A percentile compares a stretch with the other conserved stretches of the same genome.
These are phyloP conservation scores for Sclerotinia subarctica DNA, from an alignment of 2,329 filamentous ascomycete species.

Conservation along the genomic window DNA sequence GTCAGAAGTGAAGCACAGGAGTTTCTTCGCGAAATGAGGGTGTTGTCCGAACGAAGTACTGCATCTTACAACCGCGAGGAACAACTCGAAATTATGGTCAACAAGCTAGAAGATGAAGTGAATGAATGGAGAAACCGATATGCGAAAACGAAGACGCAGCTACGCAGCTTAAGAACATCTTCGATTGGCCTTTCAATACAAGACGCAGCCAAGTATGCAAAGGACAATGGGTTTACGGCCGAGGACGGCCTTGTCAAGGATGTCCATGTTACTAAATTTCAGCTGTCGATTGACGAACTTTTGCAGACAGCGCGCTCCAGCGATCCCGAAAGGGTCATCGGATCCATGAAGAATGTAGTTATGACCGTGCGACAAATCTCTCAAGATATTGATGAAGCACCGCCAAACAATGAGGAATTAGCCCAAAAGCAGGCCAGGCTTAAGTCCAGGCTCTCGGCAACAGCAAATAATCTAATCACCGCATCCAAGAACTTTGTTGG, in stretches of 20 bases:
- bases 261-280: slow-evolving; percentile 90
- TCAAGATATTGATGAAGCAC: slow-evolving; percentile 67
- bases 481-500: slow-evolving; percentile 87
- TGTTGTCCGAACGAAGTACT: slow-evolving; percentile 75
- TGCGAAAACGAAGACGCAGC: slow-evolving; percentile 80
- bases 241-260: slow-evolving; percentile 81
- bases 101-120: slow-evolving; percentile 75
- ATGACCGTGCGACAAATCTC: slow-evolving; percentile 80
- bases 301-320: slow-evolving; percentile 71
- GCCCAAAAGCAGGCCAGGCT: slow-evolving; percentile 63
- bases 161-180: slow-evolving; percentile 75
- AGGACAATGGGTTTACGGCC: slow-evolving; percentile 64
- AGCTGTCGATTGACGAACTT: slow-evolving; percentile 89
- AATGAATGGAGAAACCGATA: slow-evolving; percentile 90
- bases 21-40: slow-evolving; percentile 86
- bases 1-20: slow-evolving; percentile 79
- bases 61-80: slow-evolving; percentile 79
- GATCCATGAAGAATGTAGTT: slow-evolving; percentile 84
- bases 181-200: slow-evolving; percentile 70
- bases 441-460: slow-evolving; percentile 81
- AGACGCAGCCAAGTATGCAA: slow-evolving; percentile 64
- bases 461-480: slow-evolving; percentile 93
- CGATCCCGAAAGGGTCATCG: slow-evolving; percentile 71
- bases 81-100: slow-evolving; percentile 70
- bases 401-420: slow-evolving; percentile 49